Base-by-base conservation (phyloP, 164 flowering plant genomes). In the Magnolia kwangsiensis region DNA sequence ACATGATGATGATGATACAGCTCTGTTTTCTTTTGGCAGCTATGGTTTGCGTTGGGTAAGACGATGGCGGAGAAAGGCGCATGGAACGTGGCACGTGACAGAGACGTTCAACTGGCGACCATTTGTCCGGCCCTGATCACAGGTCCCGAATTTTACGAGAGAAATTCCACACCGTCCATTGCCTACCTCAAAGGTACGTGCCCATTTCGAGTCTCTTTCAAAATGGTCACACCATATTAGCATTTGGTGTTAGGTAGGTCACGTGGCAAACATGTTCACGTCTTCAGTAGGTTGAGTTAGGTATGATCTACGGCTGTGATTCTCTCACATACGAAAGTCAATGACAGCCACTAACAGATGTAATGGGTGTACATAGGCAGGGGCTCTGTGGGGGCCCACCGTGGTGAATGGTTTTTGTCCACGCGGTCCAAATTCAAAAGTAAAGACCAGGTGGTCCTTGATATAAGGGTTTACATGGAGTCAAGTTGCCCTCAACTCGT, bases 1-100 rank as follows among this genome's bases (percentile, higher is more conserved):
- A 37, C 7, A 37, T 37, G 45, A 37, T 37, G 45, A 37, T 37
- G 45, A 55, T 16, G 13, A 55, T 55, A 55, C 16, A 3, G 18
- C 18, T 55, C 61, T 63, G 51, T 37, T 73, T 63, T 1, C 2
- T 14, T 51, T 8, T 20, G 24, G 72, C 86, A 91, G 97, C 86
- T 93, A 0, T 93, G 97, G 97, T 87, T 83, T 78, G 97, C 97
- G 0, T 72, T 90, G 83, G 97, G 94, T 0, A 93, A 93, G 84
- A 83, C 88, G 14, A 86, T 76, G 79, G 91, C 97, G 10, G 97
- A 93, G 83, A 89, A 84, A 68, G 85, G 82, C n/a, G 95, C 95
- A 4, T 93, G 95, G 95, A 83, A 81, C 64, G 69, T 87, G 74
- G 92, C 95, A 0, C 72, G 79, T 65, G 87, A 83, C n/a, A 79